Evolutionary conservation across 768 basidiomycete genomes (phyloP).

Genomic region (Suillus weaverae): DNA sequence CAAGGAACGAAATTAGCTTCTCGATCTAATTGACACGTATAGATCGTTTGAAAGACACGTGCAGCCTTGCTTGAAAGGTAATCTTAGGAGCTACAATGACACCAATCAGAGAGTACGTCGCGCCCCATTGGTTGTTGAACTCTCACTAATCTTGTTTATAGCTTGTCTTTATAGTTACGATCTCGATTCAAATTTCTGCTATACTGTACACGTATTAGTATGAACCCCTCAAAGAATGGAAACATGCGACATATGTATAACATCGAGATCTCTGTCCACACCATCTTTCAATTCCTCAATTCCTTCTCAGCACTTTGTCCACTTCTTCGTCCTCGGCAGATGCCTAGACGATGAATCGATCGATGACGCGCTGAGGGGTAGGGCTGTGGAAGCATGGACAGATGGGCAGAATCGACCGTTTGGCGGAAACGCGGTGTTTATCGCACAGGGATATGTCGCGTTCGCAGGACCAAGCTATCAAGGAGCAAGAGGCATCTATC

Average conservation of each 20-base stretch:
- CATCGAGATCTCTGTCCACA: neutral
- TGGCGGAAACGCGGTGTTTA: neutral
- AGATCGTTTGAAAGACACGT: conserved; percentile 85
- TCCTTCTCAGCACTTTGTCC: neutral
- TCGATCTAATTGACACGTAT: conserved; percentile 90
- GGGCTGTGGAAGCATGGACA: neutral
- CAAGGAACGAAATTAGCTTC: conserved; percentile 94
- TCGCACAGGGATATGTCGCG: too few species aligned
- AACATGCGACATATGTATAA: conserved; percentile 2
- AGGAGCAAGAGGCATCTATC: too few species aligned
- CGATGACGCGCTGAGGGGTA: neutral
- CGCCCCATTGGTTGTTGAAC: conserved; percentile 5
- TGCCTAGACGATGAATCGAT: neutral
- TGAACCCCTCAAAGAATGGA: conserved; percentile 25
- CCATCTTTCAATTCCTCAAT: neutral
- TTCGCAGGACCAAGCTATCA: too few species aligned
- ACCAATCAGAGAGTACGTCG: conserved; percentile 75
- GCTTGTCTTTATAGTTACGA: conserved; percentile 17
- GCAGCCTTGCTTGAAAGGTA: conserved; percentile 84
- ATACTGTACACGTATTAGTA: conserved; percentile 25
- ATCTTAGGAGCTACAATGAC: conserved; percentile 89
- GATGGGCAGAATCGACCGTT: too few species aligned
- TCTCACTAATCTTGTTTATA: conserved; percentile 18
- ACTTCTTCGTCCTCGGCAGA: neutral
- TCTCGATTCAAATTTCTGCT: conserved; percentile 19